A percentile compares a stretch with the other conserved stretches of the same genome.
These are phyloP conservation scores for Xylariaceae sp. DNA, from an alignment of 2,329 filamentous ascomycete genomes.

Conservation along the genomic window DNA sequence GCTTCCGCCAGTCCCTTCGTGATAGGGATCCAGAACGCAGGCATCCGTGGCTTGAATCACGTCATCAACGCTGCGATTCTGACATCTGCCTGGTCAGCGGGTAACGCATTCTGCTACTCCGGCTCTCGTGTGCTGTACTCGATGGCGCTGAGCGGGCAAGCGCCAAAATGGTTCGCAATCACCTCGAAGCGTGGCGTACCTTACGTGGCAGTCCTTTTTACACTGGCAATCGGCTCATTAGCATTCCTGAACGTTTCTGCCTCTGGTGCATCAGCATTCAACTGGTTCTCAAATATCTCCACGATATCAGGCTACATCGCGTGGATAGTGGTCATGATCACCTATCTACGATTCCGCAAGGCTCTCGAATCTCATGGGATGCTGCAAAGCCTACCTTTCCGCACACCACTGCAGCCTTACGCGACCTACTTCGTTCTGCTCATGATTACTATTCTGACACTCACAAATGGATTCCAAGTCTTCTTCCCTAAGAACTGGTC, in stretches of 20 bases:
- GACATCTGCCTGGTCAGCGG: constrained; percentile 63
- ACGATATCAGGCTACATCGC: constrained; percentile 61
- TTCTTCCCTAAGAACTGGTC: constrained; percentile 68
- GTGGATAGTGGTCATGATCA: constrained; percentile 58
- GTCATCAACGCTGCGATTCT: constrained; percentile 68
- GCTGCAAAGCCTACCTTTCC: constrained; percentile 50
- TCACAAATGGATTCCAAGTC: constrained; percentile 74
- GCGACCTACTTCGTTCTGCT: constrained; percentile 60
- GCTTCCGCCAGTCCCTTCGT: constrained; percentile 63
- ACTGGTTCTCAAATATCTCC: constrained; percentile 70
- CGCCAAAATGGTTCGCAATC: constrained; percentile 57
- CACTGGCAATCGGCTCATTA: constrained; percentile 60
- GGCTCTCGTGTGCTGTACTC: constrained; percentile 69
- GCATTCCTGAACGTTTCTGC: constrained; percentile 68
- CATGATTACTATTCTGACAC: constrained; percentile 58
- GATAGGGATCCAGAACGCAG: constrained; percentile 63
- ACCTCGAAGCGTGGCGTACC: constrained; percentile 64
- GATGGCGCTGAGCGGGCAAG: constrained; percentile 64
- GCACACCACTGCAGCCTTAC: constrained; percentile 57
- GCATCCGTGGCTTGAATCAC: constrained; percentile 61
- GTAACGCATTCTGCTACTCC: constrained; percentile 62
- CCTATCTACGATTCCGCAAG: constrained; percentile 57
- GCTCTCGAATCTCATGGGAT: constrained; percentile 55
- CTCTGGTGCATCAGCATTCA: constrained; percentile 62
- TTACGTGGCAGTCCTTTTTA: constrained; percentile 51